These are phyloP conservation scores for Hortaea werneckii DNA, from an alignment of 2,329 filamentous ascomycete species.

Conservation along the genomic window DNA sequence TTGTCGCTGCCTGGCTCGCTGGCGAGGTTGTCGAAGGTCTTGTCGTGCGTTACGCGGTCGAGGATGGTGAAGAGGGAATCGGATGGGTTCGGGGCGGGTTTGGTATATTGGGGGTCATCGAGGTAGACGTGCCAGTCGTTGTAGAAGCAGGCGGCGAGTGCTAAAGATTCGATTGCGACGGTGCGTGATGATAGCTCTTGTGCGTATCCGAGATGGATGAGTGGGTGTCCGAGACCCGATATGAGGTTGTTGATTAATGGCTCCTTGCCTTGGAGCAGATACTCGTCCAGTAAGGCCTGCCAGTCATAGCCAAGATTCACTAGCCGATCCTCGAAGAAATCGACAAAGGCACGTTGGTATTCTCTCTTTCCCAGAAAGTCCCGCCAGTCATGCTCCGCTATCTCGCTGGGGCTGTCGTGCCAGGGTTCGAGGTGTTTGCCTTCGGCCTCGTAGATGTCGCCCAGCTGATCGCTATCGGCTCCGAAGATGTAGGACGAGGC, in stretches of 20 bases:
- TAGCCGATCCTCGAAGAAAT: slow-evolving; percentile 91
- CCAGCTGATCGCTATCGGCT: slow-evolving; percentile 60
- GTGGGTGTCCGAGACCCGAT: slow-evolving; percentile 70
- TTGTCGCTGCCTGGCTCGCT: slow-evolving; percentile 50
- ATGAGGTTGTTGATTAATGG: slow-evolving; percentile 75
- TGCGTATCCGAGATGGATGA: slow-evolving; percentile 94
- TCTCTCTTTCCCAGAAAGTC: slow-evolving; percentile 67
- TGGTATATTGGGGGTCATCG: slow-evolving; percentile 64
- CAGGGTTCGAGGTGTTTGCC: slow-evolving; percentile 65
- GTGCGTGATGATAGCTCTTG: slow-evolving; percentile 80
- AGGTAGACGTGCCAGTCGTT: slow-evolving; percentile 49
- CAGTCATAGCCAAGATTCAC: slow-evolving; percentile 72
- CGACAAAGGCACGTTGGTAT: slow-evolving; percentile 76
- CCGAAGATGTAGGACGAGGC: slow-evolving; percentile 80
- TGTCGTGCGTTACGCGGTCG: slow-evolving; percentile 56
- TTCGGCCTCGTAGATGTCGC: slow-evolving; percentile 71
- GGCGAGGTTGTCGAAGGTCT: slow-evolving; percentile 59
- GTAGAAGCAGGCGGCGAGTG: slow-evolving; percentile 53
- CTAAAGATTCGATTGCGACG: slow-evolving; percentile 78
- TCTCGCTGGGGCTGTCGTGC: slow-evolving; percentile 74
- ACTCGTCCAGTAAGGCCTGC: slow-evolving; percentile 66
- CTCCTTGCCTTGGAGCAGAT: slow-evolving; percentile 61
- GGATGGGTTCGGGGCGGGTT: slow-evolving; percentile 47
- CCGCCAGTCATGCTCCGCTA: slow-evolving; percentile 75
- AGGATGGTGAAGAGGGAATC: slow-evolving; percentile 62